These are phyloP conservation scores for Nephelium lappaceum DNA, from an alignment of 345 rosid species.

Conservation along the genomic window DNA sequence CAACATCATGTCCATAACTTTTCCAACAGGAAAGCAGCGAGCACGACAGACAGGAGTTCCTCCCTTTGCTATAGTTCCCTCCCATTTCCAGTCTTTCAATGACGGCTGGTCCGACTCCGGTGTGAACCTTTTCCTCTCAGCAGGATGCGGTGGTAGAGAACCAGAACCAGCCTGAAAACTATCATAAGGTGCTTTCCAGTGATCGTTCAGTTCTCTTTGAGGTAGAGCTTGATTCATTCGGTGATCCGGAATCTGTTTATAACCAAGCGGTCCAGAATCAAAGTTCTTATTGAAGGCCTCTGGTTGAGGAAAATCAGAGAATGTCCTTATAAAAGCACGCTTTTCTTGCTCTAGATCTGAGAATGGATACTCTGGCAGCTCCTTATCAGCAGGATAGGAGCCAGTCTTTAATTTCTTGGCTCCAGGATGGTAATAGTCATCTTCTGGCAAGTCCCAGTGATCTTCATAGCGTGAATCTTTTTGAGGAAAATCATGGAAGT, in stretches of 20 bases:
- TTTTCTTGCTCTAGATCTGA: constrained; percentile 64
- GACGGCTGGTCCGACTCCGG: constrained; percentile 60
- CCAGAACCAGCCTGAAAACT: constrained; percentile 45
- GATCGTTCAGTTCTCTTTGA: constrained; percentile 50
- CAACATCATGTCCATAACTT: constrained; percentile 78
- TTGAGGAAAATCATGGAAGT: constrained; percentile 46
- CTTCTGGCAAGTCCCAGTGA: constrained; percentile 79
- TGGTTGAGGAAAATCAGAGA: constrained; percentile 56
- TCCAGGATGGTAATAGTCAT: constrained; percentile 54
- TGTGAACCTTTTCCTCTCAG: constrained; percentile 60
- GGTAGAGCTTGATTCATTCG: constrained; percentile 32
- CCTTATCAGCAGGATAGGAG: constrained; percentile 62
- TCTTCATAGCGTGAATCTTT: constrained; percentile 59
- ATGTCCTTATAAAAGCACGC: constrained; percentile 41
- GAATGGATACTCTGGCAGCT: constrained; percentile 65
- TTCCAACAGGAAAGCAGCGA: constrained; percentile 93
- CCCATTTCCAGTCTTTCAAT: constrained; percentile 94
- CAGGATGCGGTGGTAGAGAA: constrained; percentile 41
- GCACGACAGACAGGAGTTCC: constrained; percentile 93
- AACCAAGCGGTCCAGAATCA: constrained; percentile 43
- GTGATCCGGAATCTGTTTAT: constrained; percentile 52
- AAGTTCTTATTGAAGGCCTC: constrained; percentile 50
- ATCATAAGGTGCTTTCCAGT: constrained; percentile 55
- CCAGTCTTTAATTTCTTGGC: constrained; percentile 69
- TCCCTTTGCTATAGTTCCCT: constrained; percentile 94